phyloP scores from a whole-genome alignment of 2,329 filamentous ascomycete genomes.

The Botryosphaeria dothidea region DNA sequence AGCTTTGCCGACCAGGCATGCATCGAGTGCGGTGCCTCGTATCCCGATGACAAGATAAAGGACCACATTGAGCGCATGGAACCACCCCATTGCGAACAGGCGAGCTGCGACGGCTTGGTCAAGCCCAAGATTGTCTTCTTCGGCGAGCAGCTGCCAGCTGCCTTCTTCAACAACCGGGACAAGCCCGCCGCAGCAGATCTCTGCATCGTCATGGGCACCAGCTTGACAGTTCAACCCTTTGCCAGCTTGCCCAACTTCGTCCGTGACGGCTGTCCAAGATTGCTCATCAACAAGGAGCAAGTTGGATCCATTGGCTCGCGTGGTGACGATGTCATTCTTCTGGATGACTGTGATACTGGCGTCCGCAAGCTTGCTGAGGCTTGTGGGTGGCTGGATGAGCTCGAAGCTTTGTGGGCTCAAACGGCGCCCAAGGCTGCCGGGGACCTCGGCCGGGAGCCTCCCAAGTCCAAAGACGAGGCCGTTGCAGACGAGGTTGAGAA shows the following conservation, averaged over 20 bases:
- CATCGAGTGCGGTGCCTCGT: slow-evolving; percentile 78
- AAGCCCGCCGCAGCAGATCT: slow-evolving; percentile 69
- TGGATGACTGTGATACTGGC: slow-evolving; percentile 82
- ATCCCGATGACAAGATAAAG: slow-evolving; percentile 73
- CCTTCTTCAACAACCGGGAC: slow-evolving; percentile 62
- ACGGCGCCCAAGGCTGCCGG: slow-evolving; percentile 60
- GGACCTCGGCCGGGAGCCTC: slow-evolving; percentile 43
- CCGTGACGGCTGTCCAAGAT: slow-evolving; percentile 63
- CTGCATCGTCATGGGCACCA: slow-evolving; percentile 85
- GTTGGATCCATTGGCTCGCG: slow-evolving; percentile 78
- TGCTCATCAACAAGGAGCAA: slow-evolving; percentile 83
- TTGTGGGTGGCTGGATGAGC: slow-evolving; percentile 81
- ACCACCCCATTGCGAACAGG: slow-evolving; percentile 67
- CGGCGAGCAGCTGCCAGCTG: slow-evolving; percentile 69
- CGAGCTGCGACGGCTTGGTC: slow-evolving; percentile 72
- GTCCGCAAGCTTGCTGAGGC: slow-evolving; percentile 76
- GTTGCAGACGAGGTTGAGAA: slow-evolving; percentile 60
- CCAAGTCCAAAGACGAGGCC: slow-evolving; percentile 55
- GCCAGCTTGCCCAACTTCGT: slow-evolving; percentile 73
- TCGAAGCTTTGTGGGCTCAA: slow-evolving; percentile 73
- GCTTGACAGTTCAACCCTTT: slow-evolving; percentile 85
- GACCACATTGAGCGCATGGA: slow-evolving; percentile 64
- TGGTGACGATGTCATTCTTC: slow-evolving; percentile 78
- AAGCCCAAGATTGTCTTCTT: slow-evolving; percentile 98
- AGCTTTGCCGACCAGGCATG: slow-evolving; percentile 88